phyloP scores from a whole-genome alignment of 345 rosid species.

The Brassica nigra region DNA sequence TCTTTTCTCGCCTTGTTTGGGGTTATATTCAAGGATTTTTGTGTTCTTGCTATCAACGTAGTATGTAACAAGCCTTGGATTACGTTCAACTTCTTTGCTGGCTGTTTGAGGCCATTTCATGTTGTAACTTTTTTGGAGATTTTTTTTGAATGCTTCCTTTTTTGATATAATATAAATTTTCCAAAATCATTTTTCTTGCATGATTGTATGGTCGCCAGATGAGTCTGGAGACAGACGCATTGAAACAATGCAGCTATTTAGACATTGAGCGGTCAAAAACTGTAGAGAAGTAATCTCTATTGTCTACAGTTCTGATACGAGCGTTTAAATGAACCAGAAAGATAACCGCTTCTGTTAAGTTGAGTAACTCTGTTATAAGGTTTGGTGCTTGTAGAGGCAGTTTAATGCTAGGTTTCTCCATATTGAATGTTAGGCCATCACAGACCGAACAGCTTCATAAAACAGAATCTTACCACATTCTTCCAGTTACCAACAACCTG shows the following conservation, averaged over 20 bases:
- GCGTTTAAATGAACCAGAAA: not conserved
- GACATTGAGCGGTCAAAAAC: not conserved
- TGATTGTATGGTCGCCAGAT: not conserved
- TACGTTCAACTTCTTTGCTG: conserved; percentile 27
- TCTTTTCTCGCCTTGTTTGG: not conserved
- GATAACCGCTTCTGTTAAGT: not conserved
- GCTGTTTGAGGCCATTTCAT: conserved; percentile 32
- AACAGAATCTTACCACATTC: not conserved
- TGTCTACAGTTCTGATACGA: not conserved
- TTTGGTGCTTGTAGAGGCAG: not conserved
- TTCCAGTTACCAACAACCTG: not conserved
- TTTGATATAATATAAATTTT: conserved; percentile 25
- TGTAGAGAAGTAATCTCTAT: not conserved
- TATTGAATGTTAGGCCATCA: not conserved
- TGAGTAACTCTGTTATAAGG: not conserved
- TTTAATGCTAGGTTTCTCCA: not conserved
- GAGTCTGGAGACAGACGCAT: not conserved
- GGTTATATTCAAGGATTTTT: conserved; percentile 38
- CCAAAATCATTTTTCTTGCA: not conserved
- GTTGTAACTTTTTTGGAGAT: conserved; percentile 28
- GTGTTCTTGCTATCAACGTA: conserved; percentile 35
- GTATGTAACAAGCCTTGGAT: conserved; percentile 37
- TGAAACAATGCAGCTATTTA: not conserved
- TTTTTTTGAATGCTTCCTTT: conserved; percentile 23
- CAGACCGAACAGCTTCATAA: not conserved